Evolutionary conservation across 2,329 filamentous ascomycete species (phyloP), one percentile per base, ranked within the genome.

Genomic region (Rugonectria rugulosa): DNA sequence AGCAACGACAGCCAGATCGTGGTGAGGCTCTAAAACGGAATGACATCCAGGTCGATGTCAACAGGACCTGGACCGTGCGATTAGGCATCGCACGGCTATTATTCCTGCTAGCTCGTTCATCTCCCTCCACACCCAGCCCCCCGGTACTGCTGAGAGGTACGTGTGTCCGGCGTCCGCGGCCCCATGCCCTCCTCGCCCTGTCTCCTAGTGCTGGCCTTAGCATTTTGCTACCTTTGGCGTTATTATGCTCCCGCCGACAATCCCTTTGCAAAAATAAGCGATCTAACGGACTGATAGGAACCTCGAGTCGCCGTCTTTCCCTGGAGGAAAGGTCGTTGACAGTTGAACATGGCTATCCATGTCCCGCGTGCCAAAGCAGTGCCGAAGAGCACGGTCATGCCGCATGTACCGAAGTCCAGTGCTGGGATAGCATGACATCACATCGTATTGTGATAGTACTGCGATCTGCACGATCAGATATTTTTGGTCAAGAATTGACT

Each of bases 11-110:
- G 42, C 47, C 26, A 6, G 15, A 53, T 23, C 38, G 24, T 19
- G 27, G 24, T 49, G 53, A 43, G 53, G 53, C 42, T 59, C 53
- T 50, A 26, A 57, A 57, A 37, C 41, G 43, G 50, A 48, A 42
- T 53, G 37, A 21, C 3, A n/a, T 24, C 12, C n/a, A 24, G n/a
- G n/a, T 12, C 11, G 14, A 40, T 11, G 20, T n/a, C 14, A 23
- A 10, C 4, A 11, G 12, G 29, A 32, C 7, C 8, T 23, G 10
- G 19, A 15, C 11, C 31, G 32, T 36, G 12, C 8, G 19, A 27
- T 27, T 27, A 17, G 32, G 34, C 4, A 11, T 38, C 11, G 19
- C 17, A 21, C 34, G 19, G 10, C 8, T 19, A 38, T 23, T 38
- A 11, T 21, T 38, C 19, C 34, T 38, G n/a, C 3, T 23, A 38